Conservation (phyloP, 345 rosid genomes). For the Melaleuca alternifolia region DNA sequence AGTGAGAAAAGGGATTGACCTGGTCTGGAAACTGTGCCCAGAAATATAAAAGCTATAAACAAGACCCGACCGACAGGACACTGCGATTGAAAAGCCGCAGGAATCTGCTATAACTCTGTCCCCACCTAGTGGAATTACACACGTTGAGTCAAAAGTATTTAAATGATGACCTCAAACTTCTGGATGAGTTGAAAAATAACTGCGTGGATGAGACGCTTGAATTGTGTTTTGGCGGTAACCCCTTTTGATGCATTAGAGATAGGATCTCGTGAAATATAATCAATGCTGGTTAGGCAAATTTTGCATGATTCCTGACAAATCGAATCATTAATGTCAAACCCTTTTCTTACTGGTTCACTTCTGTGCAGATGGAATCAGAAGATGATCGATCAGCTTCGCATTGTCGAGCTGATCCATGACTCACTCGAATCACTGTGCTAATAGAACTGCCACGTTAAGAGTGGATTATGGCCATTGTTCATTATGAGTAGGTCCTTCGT, state of each 20-base stretch:
- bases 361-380: background rate
- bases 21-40: background rate
- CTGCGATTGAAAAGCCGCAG: background rate
- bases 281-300: background rate
- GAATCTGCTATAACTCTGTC: background rate
- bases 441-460: background rate
- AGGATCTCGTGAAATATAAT: background rate
- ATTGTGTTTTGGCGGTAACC: background rate
- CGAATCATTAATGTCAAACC: background rate
- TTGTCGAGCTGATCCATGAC: background rate
- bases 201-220: background rate
- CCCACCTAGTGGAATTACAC: background rate
- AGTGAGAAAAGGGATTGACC: background rate
- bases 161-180: background rate
- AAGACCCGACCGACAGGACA: background rate
- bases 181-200: background rate
- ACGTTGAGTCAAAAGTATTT: background rate
- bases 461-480: background rate
- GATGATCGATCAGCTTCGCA: background rate
- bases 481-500: background rate
- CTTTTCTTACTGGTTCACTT: background rate
- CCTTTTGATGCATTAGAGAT: background rate
- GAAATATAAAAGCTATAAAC: background rate
- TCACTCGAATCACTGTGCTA: background rate
- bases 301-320: background rate